Percentiles rank a stretch among this genome's conserved stretches.
These are phyloP conservation scores for Thalassiosira mediterranea DNA, from an alignment of 352 stramenopile species.

Conservation along the genomic window DNA sequence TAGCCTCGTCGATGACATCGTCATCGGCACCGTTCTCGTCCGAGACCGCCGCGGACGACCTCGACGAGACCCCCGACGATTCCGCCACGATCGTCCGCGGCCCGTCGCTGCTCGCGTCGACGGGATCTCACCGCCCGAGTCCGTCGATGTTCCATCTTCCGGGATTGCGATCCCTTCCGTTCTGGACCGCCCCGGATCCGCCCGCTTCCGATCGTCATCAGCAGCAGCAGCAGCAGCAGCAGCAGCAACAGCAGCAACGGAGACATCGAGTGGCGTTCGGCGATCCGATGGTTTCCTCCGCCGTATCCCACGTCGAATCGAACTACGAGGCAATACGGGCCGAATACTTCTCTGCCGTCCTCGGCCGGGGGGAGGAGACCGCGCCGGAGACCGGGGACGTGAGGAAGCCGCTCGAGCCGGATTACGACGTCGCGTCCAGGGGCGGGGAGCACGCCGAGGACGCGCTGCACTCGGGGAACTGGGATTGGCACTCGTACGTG, in stretches of 20 bases:
- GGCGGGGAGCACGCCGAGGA: conserved; percentile 51
- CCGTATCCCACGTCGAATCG: conserved; percentile 68
- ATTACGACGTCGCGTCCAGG: conserved; percentile 54
- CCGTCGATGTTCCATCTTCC: conserved; percentile 75
- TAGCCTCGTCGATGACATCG: not conserved
- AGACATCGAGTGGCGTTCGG: conserved; percentile 67
- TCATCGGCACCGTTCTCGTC: conserved; percentile 12
- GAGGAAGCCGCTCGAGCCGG: conserved; percentile 33
- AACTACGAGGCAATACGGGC: conserved; percentile 59
- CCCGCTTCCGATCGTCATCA: not conserved
- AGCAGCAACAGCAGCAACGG: not conserved
- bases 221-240: not conserved
- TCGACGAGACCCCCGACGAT: conserved; percentile 3
- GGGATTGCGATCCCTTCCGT: conserved; percentile 77
- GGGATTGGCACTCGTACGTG: conserved; percentile 93
- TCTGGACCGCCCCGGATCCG: conserved; percentile 70
- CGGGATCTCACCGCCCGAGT: conserved; percentile 60
- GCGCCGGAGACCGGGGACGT: conserved; percentile 7
- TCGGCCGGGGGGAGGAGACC: conserved; percentile 29
- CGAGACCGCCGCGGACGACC: conserved; percentile 1
- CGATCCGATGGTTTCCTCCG: conserved; percentile 65
- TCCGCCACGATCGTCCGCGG: conserved; percentile 69
- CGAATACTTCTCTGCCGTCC: conserved; percentile 69
- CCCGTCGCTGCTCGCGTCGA: conserved; percentile 66
- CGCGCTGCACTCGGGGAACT: conserved; percentile 73